A percentile compares a stretch with the other conserved stretches of the same genome.
These are phyloP conservation scores for Periconia digitata DNA, from an alignment of 2,329 filamentous ascomycete species.

Conservation along the genomic window DNA sequence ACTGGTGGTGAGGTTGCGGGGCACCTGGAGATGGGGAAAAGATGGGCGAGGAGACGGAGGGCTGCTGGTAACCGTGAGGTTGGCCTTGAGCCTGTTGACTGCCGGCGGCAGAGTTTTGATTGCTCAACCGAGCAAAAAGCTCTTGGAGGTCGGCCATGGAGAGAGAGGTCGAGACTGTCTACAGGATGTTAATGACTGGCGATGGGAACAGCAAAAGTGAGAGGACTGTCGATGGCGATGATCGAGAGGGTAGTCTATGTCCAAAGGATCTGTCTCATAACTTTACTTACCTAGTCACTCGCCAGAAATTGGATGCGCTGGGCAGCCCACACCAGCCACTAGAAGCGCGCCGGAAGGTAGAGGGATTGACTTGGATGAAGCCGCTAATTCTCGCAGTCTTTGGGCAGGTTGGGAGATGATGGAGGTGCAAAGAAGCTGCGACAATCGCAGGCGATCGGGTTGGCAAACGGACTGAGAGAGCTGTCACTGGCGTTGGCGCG, in stretches of 20 bases:
- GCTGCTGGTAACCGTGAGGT: conserved; percentile 51
- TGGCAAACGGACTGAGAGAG: conserved; percentile 1
- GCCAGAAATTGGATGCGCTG: conserved; percentile 13
- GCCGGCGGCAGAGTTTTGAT: conserved; percentile 26
- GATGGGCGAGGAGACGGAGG: conserved; percentile 60
- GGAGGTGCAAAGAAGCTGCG: conserved; percentile 7
- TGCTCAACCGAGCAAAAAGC: conserved; percentile 47
- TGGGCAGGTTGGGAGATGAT: conserved; percentile 4
- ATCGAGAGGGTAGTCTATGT: neutral
- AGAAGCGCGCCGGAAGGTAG: conserved; percentile 1
- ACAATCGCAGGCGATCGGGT: conserved; percentile 4
- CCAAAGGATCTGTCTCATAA: too few species aligned
- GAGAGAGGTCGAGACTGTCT: conserved; percentile 23
- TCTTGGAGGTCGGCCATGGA: conserved; percentile 49
- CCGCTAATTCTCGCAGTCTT: neutral
- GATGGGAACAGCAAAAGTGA: conserved; percentile 1
- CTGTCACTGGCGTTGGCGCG: conserved; percentile 6
- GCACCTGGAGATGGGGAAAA: conserved; percentile 58
- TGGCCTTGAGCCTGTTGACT: conserved; percentile 23
- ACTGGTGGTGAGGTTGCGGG: conserved; percentile 58
- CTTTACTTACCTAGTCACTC: too few species aligned
- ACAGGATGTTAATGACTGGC: conserved; percentile 13
- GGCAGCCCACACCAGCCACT: conserved; percentile 10
- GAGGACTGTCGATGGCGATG: conserved; percentile 11
- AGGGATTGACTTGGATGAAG: conserved; percentile 1